These are phyloP conservation scores for Quercus alba DNA, from an alignment of 306 rosid genomes.

Conservation along the genomic window DNA sequence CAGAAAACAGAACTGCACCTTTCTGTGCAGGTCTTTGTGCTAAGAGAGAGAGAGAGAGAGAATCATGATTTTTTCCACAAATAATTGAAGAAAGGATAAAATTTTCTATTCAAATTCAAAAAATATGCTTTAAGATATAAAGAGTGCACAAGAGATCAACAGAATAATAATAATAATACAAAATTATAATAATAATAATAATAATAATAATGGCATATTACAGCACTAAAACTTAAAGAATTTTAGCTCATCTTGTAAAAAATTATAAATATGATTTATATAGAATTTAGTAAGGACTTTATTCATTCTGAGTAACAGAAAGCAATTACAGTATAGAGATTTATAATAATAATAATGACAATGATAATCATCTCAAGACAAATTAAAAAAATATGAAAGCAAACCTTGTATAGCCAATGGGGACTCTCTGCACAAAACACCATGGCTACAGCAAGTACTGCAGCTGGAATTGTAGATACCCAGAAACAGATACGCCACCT, in stretches of 20 bases:
- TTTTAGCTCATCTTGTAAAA: neutral
- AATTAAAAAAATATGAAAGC: slow-evolving; percentile 4
- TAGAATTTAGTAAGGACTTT: neutral
- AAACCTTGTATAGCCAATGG: slow-evolving; percentile 88
- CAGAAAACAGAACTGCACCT: neutral
- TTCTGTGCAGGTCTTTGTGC: neutral
- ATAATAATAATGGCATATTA: neutral
- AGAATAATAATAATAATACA: neutral
- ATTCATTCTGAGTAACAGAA: neutral
- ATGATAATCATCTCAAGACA: slow-evolving; percentile 12
- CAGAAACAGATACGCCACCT: slow-evolving; percentile 99
- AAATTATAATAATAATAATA: no score
- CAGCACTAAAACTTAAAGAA: neutral
- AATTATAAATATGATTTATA: neutral
- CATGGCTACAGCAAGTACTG: slow-evolving; percentile 70
- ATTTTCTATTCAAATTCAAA: neutral
- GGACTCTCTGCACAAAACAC: slow-evolving; percentile 90
- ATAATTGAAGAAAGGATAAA: neutral
- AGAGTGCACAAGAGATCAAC: neutral
- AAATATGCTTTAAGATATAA: neutral
- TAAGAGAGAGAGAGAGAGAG: neutral
- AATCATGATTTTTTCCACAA: neutral
- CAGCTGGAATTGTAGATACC: slow-evolving; percentile 85
- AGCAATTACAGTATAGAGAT: neutral
- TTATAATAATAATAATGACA: neutral